phyloP scores from a whole-genome alignment of 805 yeast species.

The Candida nanaspora region DNA sequence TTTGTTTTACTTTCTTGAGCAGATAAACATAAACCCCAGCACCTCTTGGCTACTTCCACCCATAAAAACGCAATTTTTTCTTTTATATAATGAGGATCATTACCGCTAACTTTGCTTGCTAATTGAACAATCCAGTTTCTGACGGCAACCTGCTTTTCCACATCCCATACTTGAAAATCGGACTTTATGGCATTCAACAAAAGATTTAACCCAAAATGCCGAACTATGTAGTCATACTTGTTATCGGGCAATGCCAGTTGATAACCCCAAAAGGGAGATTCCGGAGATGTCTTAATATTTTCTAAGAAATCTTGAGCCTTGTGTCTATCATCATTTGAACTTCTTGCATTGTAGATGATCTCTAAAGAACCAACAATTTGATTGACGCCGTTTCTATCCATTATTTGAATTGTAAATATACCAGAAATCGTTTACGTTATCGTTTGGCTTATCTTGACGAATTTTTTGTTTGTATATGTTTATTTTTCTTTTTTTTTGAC shows the following conservation, averaged over 20 bases:
- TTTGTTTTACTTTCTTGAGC: conserved; percentile 9
- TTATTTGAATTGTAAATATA: no score
- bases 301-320: conserved; percentile 64
- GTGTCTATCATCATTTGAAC: conserved; percentile 49
- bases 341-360: conserved; percentile 59
- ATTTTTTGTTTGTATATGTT: no score
- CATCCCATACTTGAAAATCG: conserved; percentile 47
- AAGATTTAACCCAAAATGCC: conserved; percentile 85
- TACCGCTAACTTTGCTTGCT: conserved; percentile 45
- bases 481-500: no score
- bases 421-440: no score
- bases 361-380: conserved; percentile 77
- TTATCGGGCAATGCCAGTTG: conserved; percentile 64
- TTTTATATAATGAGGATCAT: conserved; percentile 83
- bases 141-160: conserved; percentile 55
- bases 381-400: conserved; percentile 62
- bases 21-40: conserved; percentile 76
- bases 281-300: conserved; percentile 64
- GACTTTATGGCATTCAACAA: conserved; percentile 63
- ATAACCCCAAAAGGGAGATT: conserved; percentile 90
- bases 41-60: conserved; percentile 85
- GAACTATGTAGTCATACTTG: conserved; percentile 59
- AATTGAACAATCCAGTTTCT: conserved; percentile 83
- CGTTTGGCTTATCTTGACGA: no score
- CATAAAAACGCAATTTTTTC: conserved; percentile 87